phyloP scores from a whole-genome alignment of 2,329 filamentous ascomycete genomes.

The Gnomoniopsis smithogilvyi region DNA sequence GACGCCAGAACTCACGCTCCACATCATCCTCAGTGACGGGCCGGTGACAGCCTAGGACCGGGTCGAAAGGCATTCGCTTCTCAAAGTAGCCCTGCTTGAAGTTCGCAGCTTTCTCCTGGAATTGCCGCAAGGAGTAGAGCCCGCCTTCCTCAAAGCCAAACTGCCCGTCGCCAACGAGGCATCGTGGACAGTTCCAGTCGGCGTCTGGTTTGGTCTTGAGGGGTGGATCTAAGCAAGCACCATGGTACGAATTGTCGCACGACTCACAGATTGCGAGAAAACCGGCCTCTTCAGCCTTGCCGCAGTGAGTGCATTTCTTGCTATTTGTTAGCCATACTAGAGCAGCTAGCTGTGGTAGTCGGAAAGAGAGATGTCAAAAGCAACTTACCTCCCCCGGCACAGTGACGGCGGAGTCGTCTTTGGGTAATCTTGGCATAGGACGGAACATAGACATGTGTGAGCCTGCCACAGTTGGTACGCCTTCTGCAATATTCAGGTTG shows the following conservation, averaged over 20 bases:
- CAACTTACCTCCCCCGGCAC: constrained; percentile 40
- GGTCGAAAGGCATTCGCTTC: constrained; percentile 83
- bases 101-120: constrained; percentile 91
- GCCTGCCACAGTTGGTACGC: constrained; percentile 81
- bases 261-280: constrained; percentile 82
- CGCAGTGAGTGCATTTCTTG: constrained; percentile 82
- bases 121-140: constrained; percentile 90
- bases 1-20: constrained; percentile 92
- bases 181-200: constrained; percentile 96
- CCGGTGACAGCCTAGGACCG: constrained; percentile 73
- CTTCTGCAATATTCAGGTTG: constrained; percentile 40
- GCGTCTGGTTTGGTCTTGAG: constrained; percentile 72
- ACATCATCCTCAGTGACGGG: constrained; percentile 93
- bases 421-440: constrained; percentile 65
- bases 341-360: not conserved
- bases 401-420: constrained; percentile 44
- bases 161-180: constrained; percentile 91
- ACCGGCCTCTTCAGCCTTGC: constrained; percentile 68
- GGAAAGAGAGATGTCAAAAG: not conserved
- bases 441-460: constrained; percentile 96
- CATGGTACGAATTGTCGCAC: constrained; percentile 86
- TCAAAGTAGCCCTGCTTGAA: constrained; percentile 96
- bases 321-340: not conserved
- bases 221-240: constrained; percentile 83
- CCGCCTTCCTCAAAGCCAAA: constrained; percentile 98